phyloP scores from a whole-genome alignment of 768 basidiomycete genomes.

The Gymnopilus junonius region DNA sequence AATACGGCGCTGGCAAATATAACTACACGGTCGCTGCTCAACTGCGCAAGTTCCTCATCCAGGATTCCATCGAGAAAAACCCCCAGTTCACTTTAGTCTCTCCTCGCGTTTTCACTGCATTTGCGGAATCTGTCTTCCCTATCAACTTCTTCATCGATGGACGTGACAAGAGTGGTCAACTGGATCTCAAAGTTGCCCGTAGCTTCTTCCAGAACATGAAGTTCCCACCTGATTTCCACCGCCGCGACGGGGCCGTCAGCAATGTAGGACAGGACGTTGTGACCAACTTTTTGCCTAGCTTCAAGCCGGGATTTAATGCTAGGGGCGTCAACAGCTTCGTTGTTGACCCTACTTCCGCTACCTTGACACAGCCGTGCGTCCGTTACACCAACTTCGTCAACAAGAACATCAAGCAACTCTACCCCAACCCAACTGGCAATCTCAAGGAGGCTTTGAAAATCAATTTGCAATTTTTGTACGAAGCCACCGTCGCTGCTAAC shows the following conservation, averaged over 20 bases:
- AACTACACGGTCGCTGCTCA: slow-evolving; percentile 27
- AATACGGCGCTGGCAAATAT: slow-evolving; percentile 27
- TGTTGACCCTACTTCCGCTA: no score
- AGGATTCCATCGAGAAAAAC: slow-evolving; percentile 29
- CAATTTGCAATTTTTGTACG: slow-evolving; percentile 19
- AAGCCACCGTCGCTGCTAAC: neutral
- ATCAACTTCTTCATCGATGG: slow-evolving; percentile 24
- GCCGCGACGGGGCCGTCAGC: slow-evolving; percentile 9
- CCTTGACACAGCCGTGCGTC: slow-evolving; percentile 19
- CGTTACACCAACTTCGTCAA: slow-evolving; percentile 27
- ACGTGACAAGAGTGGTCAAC: slow-evolving; percentile 16
- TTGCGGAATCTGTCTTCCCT: no score
- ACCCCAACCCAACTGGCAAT: slow-evolving; percentile 21
- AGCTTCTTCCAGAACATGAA: slow-evolving; percentile 27
- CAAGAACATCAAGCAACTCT: slow-evolving; percentile 20
- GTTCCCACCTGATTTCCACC: slow-evolving; percentile 23
- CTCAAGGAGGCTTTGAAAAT: slow-evolving; percentile 19
- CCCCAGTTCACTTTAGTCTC: slow-evolving; percentile 18
- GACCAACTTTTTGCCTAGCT: slow-evolving; percentile 12
- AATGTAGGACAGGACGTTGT: neutral
- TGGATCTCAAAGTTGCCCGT: slow-evolving; percentile 22
- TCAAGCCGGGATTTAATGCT: slow-evolving; percentile 21
- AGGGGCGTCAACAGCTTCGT: slow-evolving; percentile 22
- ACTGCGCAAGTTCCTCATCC: slow-evolving; percentile 25
- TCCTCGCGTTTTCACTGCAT: neutral